A percentile compares a stretch with the other conserved stretches of the same genome.
Conservation (phyloP, 495 filamentous ascomycete species). For the Niebla homalea region DNA sequence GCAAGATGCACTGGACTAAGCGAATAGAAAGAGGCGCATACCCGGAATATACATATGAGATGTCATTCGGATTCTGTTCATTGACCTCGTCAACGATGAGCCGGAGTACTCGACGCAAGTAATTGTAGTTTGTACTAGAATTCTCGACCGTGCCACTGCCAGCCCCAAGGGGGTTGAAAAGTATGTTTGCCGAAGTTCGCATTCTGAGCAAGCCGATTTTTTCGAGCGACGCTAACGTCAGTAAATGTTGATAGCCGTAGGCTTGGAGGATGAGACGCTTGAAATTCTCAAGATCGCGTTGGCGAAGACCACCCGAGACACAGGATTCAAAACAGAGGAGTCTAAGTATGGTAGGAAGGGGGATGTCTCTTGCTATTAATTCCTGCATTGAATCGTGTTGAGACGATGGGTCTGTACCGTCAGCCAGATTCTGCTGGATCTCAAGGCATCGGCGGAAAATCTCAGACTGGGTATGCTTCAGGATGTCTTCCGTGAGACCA, state of each 20-base stretch:
- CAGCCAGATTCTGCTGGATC: slow-evolving; percentile 92
- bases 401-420: slow-evolving; percentile 72
- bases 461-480: slow-evolving; percentile 77
- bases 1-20: slow-evolving; percentile 86
- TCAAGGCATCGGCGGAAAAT: slow-evolving; percentile 78
- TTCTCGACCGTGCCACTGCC: slow-evolving; percentile 40
- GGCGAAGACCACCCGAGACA: slow-evolving; percentile 75
- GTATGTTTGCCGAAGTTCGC: slow-evolving; percentile 53
- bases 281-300: slow-evolving; percentile 77
- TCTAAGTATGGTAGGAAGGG: slow-evolving; percentile 66
- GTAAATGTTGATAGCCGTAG: slow-evolving; percentile 86
- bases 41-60: slow-evolving; percentile 93
- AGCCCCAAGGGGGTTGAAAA: slow-evolving; percentile 51
- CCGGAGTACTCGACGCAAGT: slow-evolving; percentile 68
- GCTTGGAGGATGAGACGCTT: slow-evolving; percentile 78
- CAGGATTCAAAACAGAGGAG: slow-evolving; percentile 84
- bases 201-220: slow-evolving; percentile 75
- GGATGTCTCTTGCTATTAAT: slow-evolving; percentile 72
- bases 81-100: slow-evolving; percentile 95
- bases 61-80: slow-evolving; percentile 89
- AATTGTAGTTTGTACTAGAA: slow-evolving; percentile 78
- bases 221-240: slow-evolving; percentile 81
- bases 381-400: slow-evolving; percentile 89
- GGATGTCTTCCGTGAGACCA: slow-evolving; percentile 83
- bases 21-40: slow-evolving; percentile 90